Evolutionary conservation across 192 early-diverging fungal genomes (phyloP).

Genomic region (Dissophora globulifera): DNA sequence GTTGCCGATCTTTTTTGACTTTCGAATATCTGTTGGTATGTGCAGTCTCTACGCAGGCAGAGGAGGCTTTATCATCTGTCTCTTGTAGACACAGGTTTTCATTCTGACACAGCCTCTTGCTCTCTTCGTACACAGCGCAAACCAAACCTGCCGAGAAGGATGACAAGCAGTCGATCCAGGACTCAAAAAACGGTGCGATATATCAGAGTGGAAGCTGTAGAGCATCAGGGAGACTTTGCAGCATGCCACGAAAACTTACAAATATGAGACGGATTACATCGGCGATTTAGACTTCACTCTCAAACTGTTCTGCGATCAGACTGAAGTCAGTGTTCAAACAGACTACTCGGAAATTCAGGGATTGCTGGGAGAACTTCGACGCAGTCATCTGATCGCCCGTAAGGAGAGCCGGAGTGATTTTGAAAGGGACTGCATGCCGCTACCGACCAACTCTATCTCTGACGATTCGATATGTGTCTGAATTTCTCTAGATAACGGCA

Average conservation of each 20-base stretch:
- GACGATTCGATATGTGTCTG: too few species aligned
- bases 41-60: too few species aligned
- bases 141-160: slow-evolving; percentile 41
- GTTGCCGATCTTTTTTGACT: slow-evolving; percentile 47
- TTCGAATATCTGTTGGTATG: slow-evolving; percentile 49
- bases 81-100: too few species aligned
- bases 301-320: slow-evolving; percentile 43
- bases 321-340: slow-evolving; percentile 32
- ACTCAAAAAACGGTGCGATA: slow-evolving; percentile 30
- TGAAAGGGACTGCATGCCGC: neutral
- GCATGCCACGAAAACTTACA: neutral
- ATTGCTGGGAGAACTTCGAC: slow-evolving; percentile 35
- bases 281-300: slow-evolving; percentile 31
- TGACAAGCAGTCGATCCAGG: slow-evolving; percentile 31
- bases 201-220: neutral
- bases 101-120: too few species aligned
- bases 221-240: neutral
- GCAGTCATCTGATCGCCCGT: slow-evolving; percentile 48
- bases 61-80: too few species aligned
- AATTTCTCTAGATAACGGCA: slow-evolving; percentile 46
- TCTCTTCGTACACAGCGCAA: slow-evolving; percentile 24
- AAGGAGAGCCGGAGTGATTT: slow-evolving; percentile 1
- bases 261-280: neutral
- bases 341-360: slow-evolving; percentile 48
- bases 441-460: neutral